Conservation (phyloP, 768 basidiomycete species). For the Obba rivulosa region DNA sequence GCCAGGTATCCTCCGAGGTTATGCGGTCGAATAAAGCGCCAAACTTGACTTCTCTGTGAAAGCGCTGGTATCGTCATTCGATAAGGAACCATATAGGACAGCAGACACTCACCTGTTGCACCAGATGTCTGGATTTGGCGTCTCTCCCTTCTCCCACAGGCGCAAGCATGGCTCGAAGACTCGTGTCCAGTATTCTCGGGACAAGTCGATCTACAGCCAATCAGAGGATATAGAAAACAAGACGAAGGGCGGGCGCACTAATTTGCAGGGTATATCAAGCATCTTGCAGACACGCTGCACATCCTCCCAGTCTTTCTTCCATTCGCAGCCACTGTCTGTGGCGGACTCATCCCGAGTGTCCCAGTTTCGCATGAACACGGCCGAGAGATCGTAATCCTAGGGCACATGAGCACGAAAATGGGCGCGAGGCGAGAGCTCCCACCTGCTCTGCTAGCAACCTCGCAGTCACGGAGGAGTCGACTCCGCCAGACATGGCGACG, state of each 20-base stretch:
- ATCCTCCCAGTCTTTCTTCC: conserved; percentile 94
- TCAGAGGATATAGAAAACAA: conserved; percentile 1
- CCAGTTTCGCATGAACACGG: conserved; percentile 97
- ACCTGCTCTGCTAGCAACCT: conserved; percentile 67
- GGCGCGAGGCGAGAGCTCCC: conserved; percentile 3
- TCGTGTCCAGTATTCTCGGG: conserved; percentile 82
- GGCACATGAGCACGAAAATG: background rate
- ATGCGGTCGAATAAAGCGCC: conserved; percentile 72
- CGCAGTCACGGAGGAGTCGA: conserved; percentile 91
- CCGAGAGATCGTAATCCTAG: conserved; percentile 78
- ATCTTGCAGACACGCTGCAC: conserved; percentile 74
- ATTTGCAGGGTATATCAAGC: conserved; percentile 65
- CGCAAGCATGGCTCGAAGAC: conserved; percentile 86
- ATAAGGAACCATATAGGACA: background rate
- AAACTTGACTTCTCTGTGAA: conserved; percentile 81
- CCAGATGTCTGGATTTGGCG: conserved; percentile 91
- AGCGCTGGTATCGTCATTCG: background rate
- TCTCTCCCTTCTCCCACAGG: conserved; percentile 72
- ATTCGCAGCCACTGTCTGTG: conserved; percentile 82
- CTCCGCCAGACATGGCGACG: conserved; percentile 93
- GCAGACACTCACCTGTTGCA: conserved; percentile 66
- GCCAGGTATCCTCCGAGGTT: conserved; percentile 45
- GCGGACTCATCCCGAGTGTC: conserved; percentile 79
- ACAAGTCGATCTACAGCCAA: conserved; percentile 70
- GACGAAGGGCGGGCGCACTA: conserved; percentile 41